Evolutionary conservation across 2,329 filamentous ascomycete species (phyloP), one percentile per base, ranked within the genome.

Genomic region (Fusarium newnesense): DNA sequence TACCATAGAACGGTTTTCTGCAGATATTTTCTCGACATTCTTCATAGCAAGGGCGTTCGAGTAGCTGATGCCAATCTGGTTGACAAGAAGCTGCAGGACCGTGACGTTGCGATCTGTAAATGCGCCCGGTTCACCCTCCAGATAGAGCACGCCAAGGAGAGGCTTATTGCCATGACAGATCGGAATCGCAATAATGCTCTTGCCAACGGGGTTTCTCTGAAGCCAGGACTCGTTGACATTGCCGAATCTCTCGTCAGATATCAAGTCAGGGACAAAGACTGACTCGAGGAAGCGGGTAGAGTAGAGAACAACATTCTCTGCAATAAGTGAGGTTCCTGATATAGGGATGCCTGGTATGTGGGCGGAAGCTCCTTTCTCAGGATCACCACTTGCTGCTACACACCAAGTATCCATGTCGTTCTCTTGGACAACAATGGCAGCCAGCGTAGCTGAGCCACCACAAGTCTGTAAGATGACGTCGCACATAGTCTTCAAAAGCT

Each of bases 381-480:
- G 90, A 70, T 93, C 90, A 4, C 92, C 92, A 66, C 92, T 92
- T 8, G 93, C 92, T 26, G 92, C 92, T 34, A 95, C 89, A 73
- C 88, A 92, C 92, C 93, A 95, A 36, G 84, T 84, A n/a, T 84
- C 82, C 7, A 85, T 83, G 43, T 89, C 88, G 50, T 91, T 88
- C 64, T 93, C 92, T 75, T 93, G 90, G 13, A 94, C 90, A 28
- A 94, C 87, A 60, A 96, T 93, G 19, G 92, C 93, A 24, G 92
- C 93, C 10, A 92, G 85, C 5, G 92, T 92, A 13, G 92, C 92
- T 12, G 89, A 87, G 37, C 89, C 89, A 43, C 92, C 93, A 58
- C 92, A 94, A 1, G 92, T 94, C 74, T 95, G 92, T 32, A 95
- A 81, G 54, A 95, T 94, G 70, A 95, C 93, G 69, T 94, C 91